phyloP scores from a whole-genome alignment of 179 eudicot species.

The Heliamphora pulchella region DNA sequence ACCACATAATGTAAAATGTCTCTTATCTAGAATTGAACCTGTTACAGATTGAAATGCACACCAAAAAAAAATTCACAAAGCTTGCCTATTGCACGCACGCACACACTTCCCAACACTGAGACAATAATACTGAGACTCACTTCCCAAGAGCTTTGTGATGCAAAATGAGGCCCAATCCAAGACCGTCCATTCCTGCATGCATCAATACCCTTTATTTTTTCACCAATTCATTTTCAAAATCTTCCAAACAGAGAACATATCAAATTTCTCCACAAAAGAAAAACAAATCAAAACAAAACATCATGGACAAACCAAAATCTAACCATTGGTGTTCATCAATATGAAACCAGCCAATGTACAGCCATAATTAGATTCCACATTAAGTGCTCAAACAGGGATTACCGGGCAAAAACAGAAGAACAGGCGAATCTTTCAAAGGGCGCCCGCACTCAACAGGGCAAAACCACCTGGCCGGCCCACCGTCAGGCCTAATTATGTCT shows the following conservation, averaged over 20 bases:
- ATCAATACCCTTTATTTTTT: not conserved
- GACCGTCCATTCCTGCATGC: conserved; percentile 61
- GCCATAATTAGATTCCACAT: not conserved
- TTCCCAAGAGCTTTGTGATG: conserved; percentile 61
- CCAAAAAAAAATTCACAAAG: not conserved
- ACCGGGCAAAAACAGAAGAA: conserved; percentile 72
- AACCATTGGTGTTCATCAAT: not conserved
- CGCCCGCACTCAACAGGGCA: conserved; percentile 50
- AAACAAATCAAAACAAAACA: not conserved
- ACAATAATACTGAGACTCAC: conserved; percentile 32
- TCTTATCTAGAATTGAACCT: not conserved
- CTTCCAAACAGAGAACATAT: not conserved
- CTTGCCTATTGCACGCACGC: not conserved
- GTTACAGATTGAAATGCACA: not conserved
- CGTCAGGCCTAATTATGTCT: conserved; percentile 32
- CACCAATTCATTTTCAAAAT: not conserved
- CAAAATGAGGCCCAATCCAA: conserved; percentile 58
- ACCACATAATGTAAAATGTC: not conserved
- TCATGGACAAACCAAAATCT: not conserved
- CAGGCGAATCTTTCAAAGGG: conserved; percentile 36
- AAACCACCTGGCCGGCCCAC: conserved; percentile 67
- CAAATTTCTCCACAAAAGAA: not conserved
- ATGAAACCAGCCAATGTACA: not conserved
- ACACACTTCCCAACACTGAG: not conserved
- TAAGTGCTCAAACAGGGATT: conserved; percentile 7